phyloP scores from a whole-genome alignment of 768 basidiomycete species.

The Collybia mongolica region DNA sequence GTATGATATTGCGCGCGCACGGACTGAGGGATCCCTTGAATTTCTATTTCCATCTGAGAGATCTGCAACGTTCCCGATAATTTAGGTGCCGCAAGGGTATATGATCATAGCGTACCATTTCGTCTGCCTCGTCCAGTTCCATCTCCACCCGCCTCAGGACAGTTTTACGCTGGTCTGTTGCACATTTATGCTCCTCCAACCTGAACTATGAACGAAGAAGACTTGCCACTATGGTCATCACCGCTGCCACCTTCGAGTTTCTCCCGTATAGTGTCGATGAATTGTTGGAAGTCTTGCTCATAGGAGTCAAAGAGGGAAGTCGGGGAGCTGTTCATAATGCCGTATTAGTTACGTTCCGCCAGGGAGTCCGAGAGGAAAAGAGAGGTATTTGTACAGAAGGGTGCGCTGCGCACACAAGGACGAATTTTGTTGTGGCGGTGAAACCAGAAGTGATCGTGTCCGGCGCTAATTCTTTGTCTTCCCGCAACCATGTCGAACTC shows the following conservation, averaged over 20 bases:
- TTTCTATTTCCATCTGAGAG: conserved; percentile 99
- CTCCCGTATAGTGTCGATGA: conserved; percentile 69
- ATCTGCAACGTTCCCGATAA: conserved; percentile 48
- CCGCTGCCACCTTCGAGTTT: conserved; percentile 72
- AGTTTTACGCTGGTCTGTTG: conserved; percentile 76
- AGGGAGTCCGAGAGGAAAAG: conserved; percentile 19
- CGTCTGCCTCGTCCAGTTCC: conserved; percentile 97
- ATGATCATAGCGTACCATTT: conserved; percentile 62
- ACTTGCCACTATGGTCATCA: conserved; percentile 68
- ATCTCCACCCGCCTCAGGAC: conserved; percentile 83
- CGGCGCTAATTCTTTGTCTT: neutral
- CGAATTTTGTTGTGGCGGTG: neutral
- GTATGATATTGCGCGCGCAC: conserved; percentile 74
- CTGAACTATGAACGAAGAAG: neutral
- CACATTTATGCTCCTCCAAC: conserved; percentile 1
- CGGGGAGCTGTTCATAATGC: conserved; percentile 76
- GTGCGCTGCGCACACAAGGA: neutral
- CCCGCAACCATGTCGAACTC: conserved; percentile 39
- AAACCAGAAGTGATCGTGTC: neutral
- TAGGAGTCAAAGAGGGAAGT: conserved; percentile 89
- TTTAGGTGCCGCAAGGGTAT: neutral
- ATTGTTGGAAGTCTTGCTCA: conserved; percentile 87
- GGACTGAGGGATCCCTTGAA: conserved; percentile 89
- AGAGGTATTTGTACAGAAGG: neutral
- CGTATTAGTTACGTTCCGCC: conserved; percentile 24